Percentiles rank a stretch among this genome's conserved stretches.
These are phyloP conservation scores for Leccinum longicurvipes DNA, from an alignment of 768 basidiomycete genomes.

Conservation along the genomic window DNA sequence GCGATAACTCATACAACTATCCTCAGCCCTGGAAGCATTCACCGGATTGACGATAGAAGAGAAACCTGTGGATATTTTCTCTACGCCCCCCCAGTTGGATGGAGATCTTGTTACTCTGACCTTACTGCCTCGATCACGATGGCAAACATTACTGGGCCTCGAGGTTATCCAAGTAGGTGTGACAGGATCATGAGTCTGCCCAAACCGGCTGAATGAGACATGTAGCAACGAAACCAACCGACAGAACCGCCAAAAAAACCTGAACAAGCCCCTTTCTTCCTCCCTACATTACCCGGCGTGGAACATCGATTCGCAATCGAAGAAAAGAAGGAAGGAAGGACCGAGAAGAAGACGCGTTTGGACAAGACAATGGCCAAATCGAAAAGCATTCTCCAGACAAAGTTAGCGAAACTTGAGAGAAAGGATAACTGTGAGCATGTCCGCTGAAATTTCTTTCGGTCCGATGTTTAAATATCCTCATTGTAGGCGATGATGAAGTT, in stretches of 20 bases:
- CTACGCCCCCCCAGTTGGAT: constrained; percentile 84
- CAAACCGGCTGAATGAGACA: not conserved
- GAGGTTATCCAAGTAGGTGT: constrained; percentile 82
- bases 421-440: constrained; percentile 66
- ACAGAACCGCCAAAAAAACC: constrained; percentile 93
- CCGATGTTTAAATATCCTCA: constrained; percentile 2
- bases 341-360: constrained; percentile 47
- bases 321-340: constrained; percentile 36
- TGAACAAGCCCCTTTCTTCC: constrained; percentile 95
- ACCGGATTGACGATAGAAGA: constrained; percentile 61
- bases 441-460: not conserved
- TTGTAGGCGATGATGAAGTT: constrained; percentile 67
- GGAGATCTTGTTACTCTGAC: constrained; percentile 93
- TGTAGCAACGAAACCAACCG: constrained; percentile 91
- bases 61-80: constrained; percentile 64
- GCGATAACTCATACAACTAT: constrained; percentile 7
- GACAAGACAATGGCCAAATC: constrained; percentile 48
- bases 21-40: constrained; percentile 66
- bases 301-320: constrained; percentile 74
- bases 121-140: constrained; percentile 84
- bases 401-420: constrained; percentile 51
- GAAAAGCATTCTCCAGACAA: constrained; percentile 70
- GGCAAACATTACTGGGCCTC: constrained; percentile 96
- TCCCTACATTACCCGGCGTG: constrained; percentile 87
- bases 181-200: not conserved